phyloP scores from a whole-genome alignment of 345 rosid genomes.

The Eucalyptus fibrosa region DNA sequence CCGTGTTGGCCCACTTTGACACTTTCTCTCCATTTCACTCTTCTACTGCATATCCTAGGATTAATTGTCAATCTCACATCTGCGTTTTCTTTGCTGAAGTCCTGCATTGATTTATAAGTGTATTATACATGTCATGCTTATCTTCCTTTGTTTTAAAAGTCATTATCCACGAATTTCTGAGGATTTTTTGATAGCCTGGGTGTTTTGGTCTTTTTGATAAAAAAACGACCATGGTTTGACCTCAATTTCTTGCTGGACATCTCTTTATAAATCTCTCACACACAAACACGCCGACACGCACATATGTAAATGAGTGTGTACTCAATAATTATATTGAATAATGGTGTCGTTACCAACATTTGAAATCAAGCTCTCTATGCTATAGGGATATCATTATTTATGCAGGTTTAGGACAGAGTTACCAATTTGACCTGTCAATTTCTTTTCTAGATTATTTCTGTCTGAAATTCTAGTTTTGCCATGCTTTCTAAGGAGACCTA shows the following conservation, averaged over 20 bases:
- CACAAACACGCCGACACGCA: fast-evolving
- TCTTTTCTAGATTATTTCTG: background rate
- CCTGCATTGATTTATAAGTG: fast-evolving
- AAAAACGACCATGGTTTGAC: background rate
- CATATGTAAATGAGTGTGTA: background rate
- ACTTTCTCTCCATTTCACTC: background rate
- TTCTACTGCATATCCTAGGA: background rate
- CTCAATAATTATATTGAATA: background rate
- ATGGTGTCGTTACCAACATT: background rate
- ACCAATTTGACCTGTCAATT: fast-evolving
- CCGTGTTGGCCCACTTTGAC: background rate
- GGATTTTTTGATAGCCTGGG: background rate
- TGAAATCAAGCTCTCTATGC: background rate
- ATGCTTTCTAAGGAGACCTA: background rate
- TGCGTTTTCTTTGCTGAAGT: background rate
- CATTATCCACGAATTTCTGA: background rate
- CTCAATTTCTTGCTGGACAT: background rate
- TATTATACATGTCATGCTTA: background rate
- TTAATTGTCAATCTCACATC: background rate
- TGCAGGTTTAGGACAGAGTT: background rate
- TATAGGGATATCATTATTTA: background rate
- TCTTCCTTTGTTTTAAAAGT: background rate
- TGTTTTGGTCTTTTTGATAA: background rate
- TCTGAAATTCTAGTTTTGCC: background rate
- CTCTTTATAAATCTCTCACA: background rate